phyloP scores from a whole-genome alignment of 139 green algal genomes.

The Pseudopediastrum boryanum region DNA sequence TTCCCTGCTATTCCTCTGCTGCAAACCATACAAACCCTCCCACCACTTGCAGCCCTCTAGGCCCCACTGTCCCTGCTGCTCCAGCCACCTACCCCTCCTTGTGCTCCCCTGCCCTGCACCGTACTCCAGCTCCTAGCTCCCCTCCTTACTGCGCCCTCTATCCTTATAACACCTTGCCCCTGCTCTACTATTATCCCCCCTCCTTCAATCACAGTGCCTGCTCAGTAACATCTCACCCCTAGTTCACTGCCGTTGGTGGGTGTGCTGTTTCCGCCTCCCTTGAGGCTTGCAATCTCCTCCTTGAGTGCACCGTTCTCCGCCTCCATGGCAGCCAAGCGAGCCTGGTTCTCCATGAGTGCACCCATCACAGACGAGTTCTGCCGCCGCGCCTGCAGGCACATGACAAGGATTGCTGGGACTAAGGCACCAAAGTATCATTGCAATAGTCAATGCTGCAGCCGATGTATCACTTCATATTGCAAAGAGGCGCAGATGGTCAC shows the following conservation, averaged over 20 bases:
- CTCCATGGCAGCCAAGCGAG: not conserved
- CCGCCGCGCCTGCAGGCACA: not conserved
- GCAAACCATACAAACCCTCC: too few species aligned
- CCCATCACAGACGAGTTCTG: slow-evolving; percentile 33
- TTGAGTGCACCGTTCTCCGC: slow-evolving; percentile 8
- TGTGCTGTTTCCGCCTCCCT: slow-evolving; percentile 10
- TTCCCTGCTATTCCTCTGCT: too few species aligned
- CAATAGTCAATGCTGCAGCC: too few species aligned
- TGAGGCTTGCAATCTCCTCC: not conserved
- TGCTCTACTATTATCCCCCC: not conserved
- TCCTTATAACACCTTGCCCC: too few species aligned
- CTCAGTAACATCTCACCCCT: slow-evolving; percentile 10
- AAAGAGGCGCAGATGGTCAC: too few species aligned
- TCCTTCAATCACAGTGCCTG: not conserved
- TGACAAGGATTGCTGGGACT: too few species aligned
- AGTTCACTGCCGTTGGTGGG: slow-evolving; percentile 26
- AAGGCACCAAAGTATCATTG: too few species aligned
- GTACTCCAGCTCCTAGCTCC: not conserved
- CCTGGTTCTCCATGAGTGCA: not conserved
- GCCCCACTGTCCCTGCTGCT: not conserved
- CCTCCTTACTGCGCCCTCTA: too few species aligned
- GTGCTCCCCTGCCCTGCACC: not conserved
- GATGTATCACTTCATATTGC: too few species aligned
- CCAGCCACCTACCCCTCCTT: not conserved
- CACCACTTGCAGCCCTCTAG: not conserved